Evolutionary conservation across 2,329 filamentous ascomycete species (phyloP), one percentile per base, ranked within the genome.

Genomic region (Botrytis paeoniae): DNA sequence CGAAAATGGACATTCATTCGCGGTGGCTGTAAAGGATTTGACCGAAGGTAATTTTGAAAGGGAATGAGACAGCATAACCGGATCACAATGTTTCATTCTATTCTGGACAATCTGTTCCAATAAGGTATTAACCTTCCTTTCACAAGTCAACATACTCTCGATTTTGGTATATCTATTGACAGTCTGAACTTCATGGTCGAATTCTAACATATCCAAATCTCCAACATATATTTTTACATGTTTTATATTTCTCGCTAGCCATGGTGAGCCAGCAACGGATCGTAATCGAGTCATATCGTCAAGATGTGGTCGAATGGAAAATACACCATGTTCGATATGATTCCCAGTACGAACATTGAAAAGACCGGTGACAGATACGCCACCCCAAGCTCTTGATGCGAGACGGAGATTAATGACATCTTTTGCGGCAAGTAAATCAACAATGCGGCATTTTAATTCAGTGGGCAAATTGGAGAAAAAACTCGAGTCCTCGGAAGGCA

Each of bases 191-290:
- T 72, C 70, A 59, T 69, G 70, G 18, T 72, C 62, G 18, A 72
- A 72, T 48, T 72, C 70, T 4, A 72, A 32, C 51, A 72, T 72
- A 25, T 72, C 70, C 14, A 72, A 22, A 68, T 72, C 70, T 41
- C 70, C 62, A 37, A 72, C 43, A 39, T 66, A 72, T 66, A 69
- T 72, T 22, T 68, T 72, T 1, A 72, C 35, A 22, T 72, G 70
- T 43, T 61, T 72, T 39, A 69, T 61, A 14, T 69, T 51, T 68
- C 48, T 68, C 14, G 51, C 70, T 48, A 72, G 29, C 70, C 62
- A 72, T n/a, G 70, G 70, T 10, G n/a, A 41, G n/a, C 63, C 35
- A 18, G 48, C 48, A 59, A 72, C 22, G 4, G 43, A 32, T 45
- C 54, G 37, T 29, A 72, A 32, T 48, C 70, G 45, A 57, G 32